Evolutionary conservation across 1,139 yeast genomes (phyloP).

Genomic region (Pneumocystis sp.): DNA sequence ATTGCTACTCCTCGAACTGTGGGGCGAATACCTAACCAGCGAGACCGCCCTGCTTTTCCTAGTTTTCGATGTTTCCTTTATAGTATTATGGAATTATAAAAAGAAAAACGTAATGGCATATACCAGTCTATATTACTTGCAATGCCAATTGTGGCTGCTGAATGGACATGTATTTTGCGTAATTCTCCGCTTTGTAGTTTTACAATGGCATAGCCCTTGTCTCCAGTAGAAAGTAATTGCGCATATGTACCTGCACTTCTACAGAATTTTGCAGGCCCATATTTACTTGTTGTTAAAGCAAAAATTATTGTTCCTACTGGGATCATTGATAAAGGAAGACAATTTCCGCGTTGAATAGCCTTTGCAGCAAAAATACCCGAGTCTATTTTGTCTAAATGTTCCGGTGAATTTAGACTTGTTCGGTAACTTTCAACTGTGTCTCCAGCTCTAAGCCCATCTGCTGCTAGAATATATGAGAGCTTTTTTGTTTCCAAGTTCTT

Average conservation of each 20-base stretch:
- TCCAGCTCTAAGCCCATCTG: constrained; percentile 86
- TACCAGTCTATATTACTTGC: constrained; percentile 90
- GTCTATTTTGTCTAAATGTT: constrained; percentile 67
- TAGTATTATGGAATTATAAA: background rate
- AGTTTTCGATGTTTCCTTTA: constrained; percentile 41
- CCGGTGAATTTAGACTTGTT: constrained; percentile 53
- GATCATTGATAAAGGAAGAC: constrained; percentile 79
- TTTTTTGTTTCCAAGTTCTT: constrained; percentile 48
- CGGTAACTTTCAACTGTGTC: constrained; percentile 83
- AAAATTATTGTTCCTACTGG: constrained; percentile 88
- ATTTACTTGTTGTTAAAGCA: constrained; percentile 59
- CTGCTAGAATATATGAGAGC: constrained; percentile 69
- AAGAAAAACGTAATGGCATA: background rate
- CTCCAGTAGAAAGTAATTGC: constrained; percentile 65
- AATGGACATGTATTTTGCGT: constrained; percentile 68
- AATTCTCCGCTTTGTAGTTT: constrained; percentile 86
- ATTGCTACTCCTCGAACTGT: constrained; percentile 96
- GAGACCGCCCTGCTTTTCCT: constrained; percentile 95
- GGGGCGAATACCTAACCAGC: constrained; percentile 90
- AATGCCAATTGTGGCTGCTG: constrained; percentile 88
- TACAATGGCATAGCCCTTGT: constrained; percentile 57
- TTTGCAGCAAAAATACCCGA: constrained; percentile 82
- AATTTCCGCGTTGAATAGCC: constrained; percentile 85
- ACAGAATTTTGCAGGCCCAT: constrained; percentile 84
- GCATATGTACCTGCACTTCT: constrained; percentile 93